Evolutionary conservation across 2,329 filamentous ascomycete genomes (phyloP).

Genomic region (Trichoderma endophyticum): DNA sequence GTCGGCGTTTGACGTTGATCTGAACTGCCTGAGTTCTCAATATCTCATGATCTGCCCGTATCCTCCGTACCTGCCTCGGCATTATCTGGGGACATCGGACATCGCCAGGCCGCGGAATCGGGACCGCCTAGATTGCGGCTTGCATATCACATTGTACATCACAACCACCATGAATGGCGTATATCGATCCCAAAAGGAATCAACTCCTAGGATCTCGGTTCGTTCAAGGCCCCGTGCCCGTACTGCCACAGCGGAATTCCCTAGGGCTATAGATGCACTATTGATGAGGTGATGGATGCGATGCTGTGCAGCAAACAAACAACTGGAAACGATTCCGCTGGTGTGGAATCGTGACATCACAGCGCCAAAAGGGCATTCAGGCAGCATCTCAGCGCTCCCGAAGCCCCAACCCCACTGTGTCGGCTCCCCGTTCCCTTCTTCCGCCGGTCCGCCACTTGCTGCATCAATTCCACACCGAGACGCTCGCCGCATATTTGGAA

Average conservation of each 20-base stretch:
- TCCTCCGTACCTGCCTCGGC: not conserved
- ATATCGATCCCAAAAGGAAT: not conserved
- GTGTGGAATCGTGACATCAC: constrained; percentile 10
- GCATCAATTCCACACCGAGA: not conserved
- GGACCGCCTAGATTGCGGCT: not conserved
- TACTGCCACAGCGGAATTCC: not conserved
- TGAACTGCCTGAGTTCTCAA: not conserved
- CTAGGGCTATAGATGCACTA: not conserved
- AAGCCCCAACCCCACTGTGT: not conserved
- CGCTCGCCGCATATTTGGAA: not conserved
- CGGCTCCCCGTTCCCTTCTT: not conserved
- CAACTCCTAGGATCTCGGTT: not conserved
- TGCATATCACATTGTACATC: not conserved
- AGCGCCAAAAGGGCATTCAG: not conserved
- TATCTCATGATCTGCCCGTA: not conserved
- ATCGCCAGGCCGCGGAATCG: not conserved
- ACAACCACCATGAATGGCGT: not conserved
- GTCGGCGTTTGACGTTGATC: not conserved
- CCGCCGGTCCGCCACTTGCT: not conserved
- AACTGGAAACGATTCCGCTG: not conserved
- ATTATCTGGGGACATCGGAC: not conserved
- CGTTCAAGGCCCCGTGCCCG: not conserved
- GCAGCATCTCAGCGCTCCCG: not conserved
- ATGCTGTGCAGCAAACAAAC: not conserved
- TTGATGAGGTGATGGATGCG: not conserved